These are phyloP conservation scores for Penicillium aurantiogriseum DNA, from an alignment of 2,329 filamentous ascomycete species.

Conservation along the genomic window DNA sequence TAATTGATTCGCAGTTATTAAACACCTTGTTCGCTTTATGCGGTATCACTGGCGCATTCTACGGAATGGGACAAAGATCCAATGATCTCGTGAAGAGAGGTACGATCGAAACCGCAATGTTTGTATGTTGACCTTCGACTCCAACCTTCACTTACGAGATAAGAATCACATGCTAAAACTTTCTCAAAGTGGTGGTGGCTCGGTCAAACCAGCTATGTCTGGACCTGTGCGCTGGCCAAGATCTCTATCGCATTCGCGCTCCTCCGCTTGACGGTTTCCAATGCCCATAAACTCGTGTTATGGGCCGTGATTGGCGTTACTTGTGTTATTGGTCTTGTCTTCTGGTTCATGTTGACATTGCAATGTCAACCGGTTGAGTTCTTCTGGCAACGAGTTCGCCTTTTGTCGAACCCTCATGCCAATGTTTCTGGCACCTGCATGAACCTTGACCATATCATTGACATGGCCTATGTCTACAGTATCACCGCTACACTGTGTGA, in stretches of 20 bases:
- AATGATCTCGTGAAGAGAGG: slow-evolving; percentile 12
- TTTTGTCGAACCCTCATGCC: slow-evolving; percentile 13
- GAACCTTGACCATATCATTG: slow-evolving; percentile 48
- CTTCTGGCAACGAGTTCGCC: slow-evolving; percentile 48
- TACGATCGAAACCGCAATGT: slow-evolving; percentile 26
- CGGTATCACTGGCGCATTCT: slow-evolving; percentile 35
- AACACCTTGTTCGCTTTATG: slow-evolving; percentile 39
- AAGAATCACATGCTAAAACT: slow-evolving; percentile 1
- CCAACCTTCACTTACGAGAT: background rate
- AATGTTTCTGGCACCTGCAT: slow-evolving; percentile 41
- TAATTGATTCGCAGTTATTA: slow-evolving; percentile 21
- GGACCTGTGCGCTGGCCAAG: slow-evolving; percentile 50
- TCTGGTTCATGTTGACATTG: slow-evolving; percentile 53
- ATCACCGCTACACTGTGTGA: slow-evolving; percentile 50
- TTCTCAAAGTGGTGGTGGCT: slow-evolving; percentile 50
- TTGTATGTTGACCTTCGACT: background rate
- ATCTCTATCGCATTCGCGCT: slow-evolving; percentile 56
- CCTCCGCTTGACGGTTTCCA: slow-evolving; percentile 50
- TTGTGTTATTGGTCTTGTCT: slow-evolving; percentile 47
- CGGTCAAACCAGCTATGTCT: slow-evolving; percentile 56
- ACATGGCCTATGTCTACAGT: slow-evolving; percentile 55
- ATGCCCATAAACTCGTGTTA: slow-evolving; percentile 48
- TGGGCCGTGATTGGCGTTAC: slow-evolving; percentile 49
- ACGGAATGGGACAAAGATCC: slow-evolving; percentile 33
- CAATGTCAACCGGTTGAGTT: slow-evolving; percentile 54